A percentile compares a stretch with the other conserved stretches of the same genome.
Conservation (phyloP, 768 basidiomycete genomes). For the Phylloporus scabripes region DNA sequence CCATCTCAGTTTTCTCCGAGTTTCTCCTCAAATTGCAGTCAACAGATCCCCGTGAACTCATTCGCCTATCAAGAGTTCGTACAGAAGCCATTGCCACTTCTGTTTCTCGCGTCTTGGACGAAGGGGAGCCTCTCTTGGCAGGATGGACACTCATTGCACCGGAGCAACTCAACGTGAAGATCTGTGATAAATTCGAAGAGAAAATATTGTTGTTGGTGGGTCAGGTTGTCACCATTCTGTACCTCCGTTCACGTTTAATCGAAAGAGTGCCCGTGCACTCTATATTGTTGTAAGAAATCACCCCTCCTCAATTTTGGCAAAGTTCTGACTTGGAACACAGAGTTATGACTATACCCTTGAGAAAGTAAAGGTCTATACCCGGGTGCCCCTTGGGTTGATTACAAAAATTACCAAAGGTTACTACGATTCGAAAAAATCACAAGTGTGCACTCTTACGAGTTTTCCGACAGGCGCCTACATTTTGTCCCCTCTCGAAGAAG, state of each 20-base stretch:
- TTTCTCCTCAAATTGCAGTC: conserved; percentile 85
- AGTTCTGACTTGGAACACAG: conserved; percentile 34
- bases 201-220: conserved; percentile 85
- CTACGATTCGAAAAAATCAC: conserved; percentile 2
- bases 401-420: conserved; percentile 71
- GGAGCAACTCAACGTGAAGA: conserved; percentile 60
- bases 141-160: conserved; percentile 96
- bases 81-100: conserved; percentile 91
- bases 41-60: conserved; percentile 87
- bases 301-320: not conserved
- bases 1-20: conserved; percentile 84
- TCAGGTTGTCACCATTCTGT: conserved; percentile 8
- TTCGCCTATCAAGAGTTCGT: conserved; percentile 83
- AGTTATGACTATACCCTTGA: conserved; percentile 92
- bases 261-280: conserved; percentile 44
- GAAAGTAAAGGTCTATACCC: conserved; percentile 86
- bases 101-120: conserved; percentile 65
- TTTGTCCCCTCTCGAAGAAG: conserved; percentile 87
- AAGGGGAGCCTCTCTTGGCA: conserved; percentile 69
- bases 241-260: conserved; percentile 1
- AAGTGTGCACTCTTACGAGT: not conserved
- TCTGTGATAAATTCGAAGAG: conserved; percentile 86
- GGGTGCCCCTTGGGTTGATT: conserved; percentile 83
- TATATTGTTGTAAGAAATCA: conserved; percentile 66
- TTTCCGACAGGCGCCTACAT: conserved; percentile 79